Percentiles rank a stretch among this genome's conserved stretches.
Evolutionary conservation across 148 eudicot species (phyloP).

Genomic region (Rhododendron ovatum): DNA sequence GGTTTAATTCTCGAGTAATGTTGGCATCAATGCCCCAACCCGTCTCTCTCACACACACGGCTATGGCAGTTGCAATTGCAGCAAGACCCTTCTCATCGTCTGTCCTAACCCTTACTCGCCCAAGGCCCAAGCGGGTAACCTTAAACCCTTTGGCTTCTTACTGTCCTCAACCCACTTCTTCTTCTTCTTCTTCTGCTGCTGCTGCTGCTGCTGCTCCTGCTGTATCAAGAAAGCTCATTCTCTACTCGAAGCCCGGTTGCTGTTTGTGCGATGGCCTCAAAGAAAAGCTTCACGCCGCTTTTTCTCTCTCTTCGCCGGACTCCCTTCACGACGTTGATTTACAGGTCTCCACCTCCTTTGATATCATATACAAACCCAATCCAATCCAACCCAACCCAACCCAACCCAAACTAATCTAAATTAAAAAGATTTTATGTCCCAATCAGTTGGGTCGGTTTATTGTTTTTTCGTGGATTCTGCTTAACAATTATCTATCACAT

Average conservation of each 20-base stretch:
- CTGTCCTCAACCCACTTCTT: not conserved
- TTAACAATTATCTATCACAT: not conserved
- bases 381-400: not conserved
- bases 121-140: not conserved
- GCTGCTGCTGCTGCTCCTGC: not conserved
- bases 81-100: not conserved
- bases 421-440: not conserved
- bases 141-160: not conserved
- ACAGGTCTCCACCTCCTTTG: constrained; percentile 28
- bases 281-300: constrained; percentile 55
- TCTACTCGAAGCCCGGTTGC: constrained; percentile 89
- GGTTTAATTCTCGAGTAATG: too few relatives aligned
- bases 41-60: not conserved
- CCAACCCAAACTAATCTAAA: not conserved
- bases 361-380: not conserved
- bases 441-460: not conserved
- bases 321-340: constrained; percentile 54
- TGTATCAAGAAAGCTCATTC: constrained; percentile 46
- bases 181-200: constrained; percentile 4
- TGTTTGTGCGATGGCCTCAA: constrained; percentile 96
- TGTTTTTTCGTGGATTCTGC: not conserved
- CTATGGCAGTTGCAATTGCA: not conserved
- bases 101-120: constrained; percentile 2
- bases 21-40: not conserved
- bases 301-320: constrained; percentile 34